phyloP scores from a whole-genome alignment of 2,329 filamentous ascomycete genomes.

The Penicillium sp. region DNA sequence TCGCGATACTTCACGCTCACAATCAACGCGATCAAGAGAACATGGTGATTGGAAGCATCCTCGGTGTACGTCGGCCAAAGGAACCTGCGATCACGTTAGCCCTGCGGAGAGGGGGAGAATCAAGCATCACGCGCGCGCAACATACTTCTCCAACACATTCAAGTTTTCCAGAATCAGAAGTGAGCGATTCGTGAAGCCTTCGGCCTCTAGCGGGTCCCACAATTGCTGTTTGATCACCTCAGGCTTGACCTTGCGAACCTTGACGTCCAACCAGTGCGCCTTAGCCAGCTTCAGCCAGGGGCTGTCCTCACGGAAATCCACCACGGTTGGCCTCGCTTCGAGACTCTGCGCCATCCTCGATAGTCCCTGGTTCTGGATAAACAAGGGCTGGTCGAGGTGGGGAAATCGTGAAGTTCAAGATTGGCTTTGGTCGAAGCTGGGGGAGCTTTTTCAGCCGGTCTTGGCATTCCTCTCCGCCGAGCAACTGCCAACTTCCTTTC shows the following conservation, averaged over 20 bases:
- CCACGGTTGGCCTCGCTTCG: constrained; percentile 48
- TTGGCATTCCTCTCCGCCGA: constrained; percentile 35
- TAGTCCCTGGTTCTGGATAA: constrained; percentile 34
- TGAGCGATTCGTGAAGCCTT: constrained; percentile 75
- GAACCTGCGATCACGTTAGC: constrained; percentile 62
- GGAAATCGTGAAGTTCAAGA: constrained; percentile 32
- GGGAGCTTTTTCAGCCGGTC: constrained; percentile 35
- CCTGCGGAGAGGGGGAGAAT: constrained; percentile 5
- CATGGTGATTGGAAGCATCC: constrained; percentile 87
- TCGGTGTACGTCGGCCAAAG: constrained; percentile 93
- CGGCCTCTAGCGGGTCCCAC: constrained; percentile 85
- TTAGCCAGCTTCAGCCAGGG: constrained; percentile 72
- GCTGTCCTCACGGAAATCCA: constrained; percentile 47
- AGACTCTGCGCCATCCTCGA: constrained; percentile 62
- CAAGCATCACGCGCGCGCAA: background rate
- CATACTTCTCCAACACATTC: constrained; percentile 81
- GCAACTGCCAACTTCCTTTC: constrained; percentile 18
- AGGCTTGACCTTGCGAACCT: constrained; percentile 74
- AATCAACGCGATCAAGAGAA: constrained; percentile 82
- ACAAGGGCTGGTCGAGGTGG: constrained; percentile 21
- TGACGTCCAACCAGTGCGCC: constrained; percentile 81
- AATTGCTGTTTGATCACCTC: constrained; percentile 84
- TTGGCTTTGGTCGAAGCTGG: constrained; percentile 30
- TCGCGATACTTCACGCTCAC: constrained; percentile 88
- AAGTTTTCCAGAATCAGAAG: constrained; percentile 85